Evolutionary conservation across 2,329 filamentous ascomycete species (phyloP).

Genomic region (Exophiala dermatitidis): DNA sequence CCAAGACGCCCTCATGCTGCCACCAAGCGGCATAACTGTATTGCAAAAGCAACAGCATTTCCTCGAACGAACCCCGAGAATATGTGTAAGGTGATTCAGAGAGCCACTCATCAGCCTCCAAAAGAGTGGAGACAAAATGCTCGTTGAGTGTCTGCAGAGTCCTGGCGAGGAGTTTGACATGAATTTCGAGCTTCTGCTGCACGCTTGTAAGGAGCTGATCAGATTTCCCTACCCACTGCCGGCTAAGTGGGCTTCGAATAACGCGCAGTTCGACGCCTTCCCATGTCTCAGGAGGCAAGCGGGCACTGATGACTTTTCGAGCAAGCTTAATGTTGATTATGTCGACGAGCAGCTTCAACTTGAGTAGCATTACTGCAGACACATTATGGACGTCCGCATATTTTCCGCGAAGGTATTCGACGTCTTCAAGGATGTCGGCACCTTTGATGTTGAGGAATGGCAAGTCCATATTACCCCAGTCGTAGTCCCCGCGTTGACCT

Average conservation of each 20-base stretch:
- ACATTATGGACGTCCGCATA: slow-evolving; percentile 20
- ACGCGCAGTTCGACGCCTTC: slow-evolving; percentile 26
- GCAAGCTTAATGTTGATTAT: slow-evolving; percentile 28
- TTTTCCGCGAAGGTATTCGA: slow-evolving; percentile 16
- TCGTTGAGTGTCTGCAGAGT: slow-evolving; percentile 24
- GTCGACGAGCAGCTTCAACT: slow-evolving; percentile 34
- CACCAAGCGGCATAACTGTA: slow-evolving; percentile 28
- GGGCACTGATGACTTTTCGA: slow-evolving; percentile 12
- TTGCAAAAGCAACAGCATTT: slow-evolving; percentile 26
- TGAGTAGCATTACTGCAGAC: slow-evolving; percentile 32
- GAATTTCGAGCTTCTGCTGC: slow-evolving; percentile 24
- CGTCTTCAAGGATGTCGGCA: slow-evolving; percentile 39
- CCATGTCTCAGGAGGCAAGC: slow-evolving; percentile 29
- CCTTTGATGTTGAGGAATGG: slow-evolving; percentile 35
- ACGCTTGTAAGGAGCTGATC: slow-evolving; percentile 11
- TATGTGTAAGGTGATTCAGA: slow-evolving; percentile 9
- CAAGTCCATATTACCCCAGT: slow-evolving; percentile 32
- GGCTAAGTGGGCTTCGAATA: slow-evolving; percentile 24
- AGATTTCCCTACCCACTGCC: slow-evolving; percentile 5
- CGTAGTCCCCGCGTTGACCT: slow-evolving; percentile 29
- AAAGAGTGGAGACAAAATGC: slow-evolving; percentile 28
- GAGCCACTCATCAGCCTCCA: slow-evolving; percentile 26
- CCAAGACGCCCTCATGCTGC: slow-evolving; percentile 11
- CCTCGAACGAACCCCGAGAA: slow-evolving; percentile 14
- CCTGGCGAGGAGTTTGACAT: slow-evolving; percentile 27